Evolutionary conservation across 768 basidiomycete species (phyloP).

Genomic region (Erythrobasidium yunnanense): DNA sequence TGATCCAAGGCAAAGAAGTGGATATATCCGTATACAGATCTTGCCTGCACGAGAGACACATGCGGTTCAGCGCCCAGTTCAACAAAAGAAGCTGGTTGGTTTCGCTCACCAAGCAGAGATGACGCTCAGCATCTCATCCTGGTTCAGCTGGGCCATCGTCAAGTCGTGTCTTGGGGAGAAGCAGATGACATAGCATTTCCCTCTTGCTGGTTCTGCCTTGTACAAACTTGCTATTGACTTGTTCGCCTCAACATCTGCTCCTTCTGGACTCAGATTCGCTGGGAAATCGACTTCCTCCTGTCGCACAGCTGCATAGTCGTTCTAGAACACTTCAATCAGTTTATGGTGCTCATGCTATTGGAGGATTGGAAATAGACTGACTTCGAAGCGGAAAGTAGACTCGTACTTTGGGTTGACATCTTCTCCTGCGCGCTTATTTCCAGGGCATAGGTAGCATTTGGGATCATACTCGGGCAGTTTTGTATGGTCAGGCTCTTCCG

Average conservation of each 20-base stretch:
- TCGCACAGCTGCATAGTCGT: constrained; percentile 37
- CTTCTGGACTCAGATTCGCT: background rate
- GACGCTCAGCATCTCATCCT: constrained; percentile 53
- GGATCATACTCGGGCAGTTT: constrained; percentile 57
- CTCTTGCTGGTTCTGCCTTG: constrained; percentile 56
- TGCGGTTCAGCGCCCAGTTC: background rate
- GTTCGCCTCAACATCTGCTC: background rate
- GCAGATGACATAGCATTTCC: constrained; percentile 75
- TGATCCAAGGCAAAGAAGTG: constrained; percentile 33
- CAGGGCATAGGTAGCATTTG: constrained; percentile 64
- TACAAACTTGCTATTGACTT: constrained; percentile 33
- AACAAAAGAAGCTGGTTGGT: constrained; percentile 42
- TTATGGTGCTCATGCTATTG: background rate
- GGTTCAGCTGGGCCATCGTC: constrained; percentile 58
- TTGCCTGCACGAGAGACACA: constrained; percentile 32
- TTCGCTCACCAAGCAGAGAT: constrained; percentile 64
- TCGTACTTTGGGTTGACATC: constrained; percentile 56
- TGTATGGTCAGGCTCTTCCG: constrained; percentile 52
- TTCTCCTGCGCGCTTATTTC: constrained; percentile 66
- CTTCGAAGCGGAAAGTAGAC: constrained; percentile 49
- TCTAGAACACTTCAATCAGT: constrained; percentile 22
- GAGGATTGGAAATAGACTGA: constrained; percentile 9
- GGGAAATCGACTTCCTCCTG: constrained; percentile 28
- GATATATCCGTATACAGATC: constrained; percentile 36
- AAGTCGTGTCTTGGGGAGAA: constrained; percentile 80